A percentile compares a stretch with the other conserved stretches of the same genome.
phyloP scores from a whole-genome alignment of 768 basidiomycete genomes.

The Macrolepiota dolichaula region DNA sequence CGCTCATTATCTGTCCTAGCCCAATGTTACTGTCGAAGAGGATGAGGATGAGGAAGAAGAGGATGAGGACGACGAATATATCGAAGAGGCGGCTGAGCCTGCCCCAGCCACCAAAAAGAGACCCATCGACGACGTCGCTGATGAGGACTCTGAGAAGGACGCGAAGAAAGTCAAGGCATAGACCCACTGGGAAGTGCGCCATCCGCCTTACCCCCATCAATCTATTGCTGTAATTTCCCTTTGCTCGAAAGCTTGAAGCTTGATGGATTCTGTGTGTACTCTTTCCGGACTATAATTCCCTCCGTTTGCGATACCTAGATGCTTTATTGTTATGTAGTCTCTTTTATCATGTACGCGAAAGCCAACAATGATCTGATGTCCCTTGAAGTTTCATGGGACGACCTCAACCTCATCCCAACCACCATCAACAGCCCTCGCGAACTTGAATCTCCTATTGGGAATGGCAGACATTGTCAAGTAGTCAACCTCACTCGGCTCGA shows the following conservation, averaged over 20 bases:
- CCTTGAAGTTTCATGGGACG: constrained; percentile 46
- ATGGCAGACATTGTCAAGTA: constrained; percentile 54
- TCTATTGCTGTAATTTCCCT: background rate
- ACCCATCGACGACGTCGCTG: constrained; percentile 5
- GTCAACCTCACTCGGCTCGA: constrained; percentile 73
- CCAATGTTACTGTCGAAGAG: background rate
- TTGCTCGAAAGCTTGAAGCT: background rate
- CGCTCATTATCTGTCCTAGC: constrained; percentile 4
- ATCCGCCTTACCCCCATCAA: background rate
- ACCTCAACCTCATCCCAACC: constrained; percentile 60
- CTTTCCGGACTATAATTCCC: background rate
- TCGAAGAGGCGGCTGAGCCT: background rate
- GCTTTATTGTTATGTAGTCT: constrained; percentile 10
- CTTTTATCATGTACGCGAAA: background rate
- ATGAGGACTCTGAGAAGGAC: constrained; percentile 8
- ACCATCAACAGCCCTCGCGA: constrained; percentile 24
- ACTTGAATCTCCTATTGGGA: constrained; percentile 55
- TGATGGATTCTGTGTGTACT: constrained; percentile 3
- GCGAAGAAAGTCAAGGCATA: constrained; percentile 12
- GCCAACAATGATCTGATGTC: background rate
- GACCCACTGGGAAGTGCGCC: constrained; percentile 1
- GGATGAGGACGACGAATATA: constrained; percentile 4
- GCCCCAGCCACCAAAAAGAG: constrained; percentile 1
- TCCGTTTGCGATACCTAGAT: constrained; percentile 5
- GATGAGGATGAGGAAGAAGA: constrained; percentile 4